Conservation (phyloP, 306 rosid genomes). For the Hippophae tibetana region DNA sequence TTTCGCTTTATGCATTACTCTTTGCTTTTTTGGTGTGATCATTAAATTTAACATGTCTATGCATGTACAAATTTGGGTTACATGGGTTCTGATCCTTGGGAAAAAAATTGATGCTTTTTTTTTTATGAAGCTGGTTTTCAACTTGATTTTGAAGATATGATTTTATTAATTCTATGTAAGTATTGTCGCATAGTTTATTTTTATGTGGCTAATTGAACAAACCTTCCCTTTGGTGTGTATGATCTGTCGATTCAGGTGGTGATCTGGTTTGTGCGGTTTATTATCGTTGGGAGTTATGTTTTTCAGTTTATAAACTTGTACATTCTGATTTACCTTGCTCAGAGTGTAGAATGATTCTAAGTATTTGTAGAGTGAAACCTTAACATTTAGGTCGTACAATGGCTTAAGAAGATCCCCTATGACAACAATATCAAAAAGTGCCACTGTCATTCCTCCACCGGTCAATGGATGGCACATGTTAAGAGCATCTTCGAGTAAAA, state of each 20-base stretch:
- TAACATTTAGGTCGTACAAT: constrained; percentile 24
- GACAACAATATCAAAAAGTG: constrained; percentile 48
- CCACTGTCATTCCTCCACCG: constrained; percentile 70
- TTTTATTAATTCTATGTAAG: neutral
- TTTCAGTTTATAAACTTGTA: no score
- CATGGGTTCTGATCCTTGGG: no score
- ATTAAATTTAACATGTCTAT: no score
- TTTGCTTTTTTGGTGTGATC: no score
- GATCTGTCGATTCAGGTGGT: no score
- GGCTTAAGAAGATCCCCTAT: constrained; percentile 44
- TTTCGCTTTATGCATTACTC: no score
- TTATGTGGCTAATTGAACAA: no score
- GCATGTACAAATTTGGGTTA: no score
- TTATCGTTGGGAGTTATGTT: no score
- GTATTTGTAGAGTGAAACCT: constrained; percentile 32
- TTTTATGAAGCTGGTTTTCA: constrained; percentile 93
- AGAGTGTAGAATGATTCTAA: constrained; percentile 47
- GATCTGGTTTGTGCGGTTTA: no score
- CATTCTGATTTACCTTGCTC: constrained; percentile 28
- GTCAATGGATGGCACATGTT: constrained; percentile 61
- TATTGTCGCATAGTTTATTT: no score
- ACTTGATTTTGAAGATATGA: constrained; percentile 97
- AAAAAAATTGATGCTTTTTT: constrained; percentile 41
- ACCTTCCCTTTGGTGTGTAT: no score
- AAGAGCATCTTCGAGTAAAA: constrained; percentile 57